phyloP scores from a whole-genome alignment of 768 basidiomycete species.

The Termitomyces sp. region DNA sequence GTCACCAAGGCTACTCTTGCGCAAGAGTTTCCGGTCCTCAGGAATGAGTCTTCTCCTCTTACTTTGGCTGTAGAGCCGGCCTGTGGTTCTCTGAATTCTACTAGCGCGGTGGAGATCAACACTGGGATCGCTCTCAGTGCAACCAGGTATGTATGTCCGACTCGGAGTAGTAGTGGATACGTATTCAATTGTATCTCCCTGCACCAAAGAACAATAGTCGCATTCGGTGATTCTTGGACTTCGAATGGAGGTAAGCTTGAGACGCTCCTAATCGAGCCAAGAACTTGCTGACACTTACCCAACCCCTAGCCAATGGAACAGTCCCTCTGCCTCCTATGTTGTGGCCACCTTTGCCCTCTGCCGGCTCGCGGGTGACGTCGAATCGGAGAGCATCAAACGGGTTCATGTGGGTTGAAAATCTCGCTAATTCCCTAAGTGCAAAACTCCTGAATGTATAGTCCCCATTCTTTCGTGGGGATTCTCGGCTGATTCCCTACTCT shows the following conservation, averaged over 20 bases:
- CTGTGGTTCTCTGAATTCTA: not conserved
- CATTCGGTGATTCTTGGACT: slow-evolving; percentile 4
- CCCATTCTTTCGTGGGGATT: not conserved
- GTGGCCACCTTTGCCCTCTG: slow-evolving; percentile 29
- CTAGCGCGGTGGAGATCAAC: not conserved
- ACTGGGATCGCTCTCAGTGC: not conserved
- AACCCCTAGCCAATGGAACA: slow-evolving; percentile 24
- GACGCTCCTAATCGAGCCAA: not conserved
- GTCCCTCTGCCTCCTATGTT: slow-evolving; percentile 28
- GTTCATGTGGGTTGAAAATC: slow-evolving; percentile 28
- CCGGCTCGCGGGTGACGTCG: slow-evolving; percentile 22
- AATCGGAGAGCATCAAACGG: slow-evolving; percentile 29
- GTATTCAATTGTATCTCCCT: not conserved
- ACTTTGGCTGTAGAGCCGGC: not conserved
- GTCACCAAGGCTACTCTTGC: not conserved
- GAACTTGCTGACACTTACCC: not conserved
- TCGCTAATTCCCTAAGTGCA: slow-evolving; percentile 24
- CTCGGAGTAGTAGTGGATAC: too few species aligned
- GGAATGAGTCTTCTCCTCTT: not conserved
- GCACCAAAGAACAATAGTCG: not conserved
- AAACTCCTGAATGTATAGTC: slow-evolving; percentile 23
- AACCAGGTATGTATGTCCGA: not conserved
- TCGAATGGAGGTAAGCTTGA: slow-evolving; percentile 1
- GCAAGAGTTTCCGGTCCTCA: not conserved
- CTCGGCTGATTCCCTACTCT: not conserved